phyloP scores from a whole-genome alignment of 163 green algal genomes.

The Scenedesmus sp. region DNA sequence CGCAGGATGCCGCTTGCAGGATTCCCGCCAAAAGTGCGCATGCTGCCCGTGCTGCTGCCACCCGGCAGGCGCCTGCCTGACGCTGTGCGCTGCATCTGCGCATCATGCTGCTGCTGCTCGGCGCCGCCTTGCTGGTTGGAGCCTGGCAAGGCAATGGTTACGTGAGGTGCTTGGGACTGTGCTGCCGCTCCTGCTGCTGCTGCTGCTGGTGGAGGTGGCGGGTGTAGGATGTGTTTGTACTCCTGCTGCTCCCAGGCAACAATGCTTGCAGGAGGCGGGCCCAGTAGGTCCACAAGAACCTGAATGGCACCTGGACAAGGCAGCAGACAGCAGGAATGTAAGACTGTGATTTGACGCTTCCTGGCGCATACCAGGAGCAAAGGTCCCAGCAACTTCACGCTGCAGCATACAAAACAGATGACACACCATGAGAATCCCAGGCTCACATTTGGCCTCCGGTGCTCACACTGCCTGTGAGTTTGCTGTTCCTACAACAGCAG shows the following conservation, averaged over 20 bases:
- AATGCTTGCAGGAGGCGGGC: conserved; percentile 23
- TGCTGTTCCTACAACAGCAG: no score
- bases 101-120: not conserved
- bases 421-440: no score
- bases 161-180: not conserved
- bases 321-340: not conserved
- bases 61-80: not conserved
- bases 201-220: conserved; percentile 9
- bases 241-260: conserved; percentile 42
- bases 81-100: not conserved
- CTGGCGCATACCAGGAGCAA: no score
- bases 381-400: no score
- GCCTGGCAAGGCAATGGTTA: not conserved
- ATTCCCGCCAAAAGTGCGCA: not conserved
- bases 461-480: no score
- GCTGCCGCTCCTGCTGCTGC: not conserved
- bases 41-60: not conserved
- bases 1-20: not conserved
- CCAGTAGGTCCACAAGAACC: conserved; percentile 36
- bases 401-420: no score
- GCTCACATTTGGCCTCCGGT: no score
- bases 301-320: conserved; percentile 30
- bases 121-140: not conserved
- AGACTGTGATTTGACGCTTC: not conserved
- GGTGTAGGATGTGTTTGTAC: conserved; percentile 27